Evolutionary conservation across 1,139 yeast species (phyloP).

Genomic region (Taiozyma onychis): DNA sequence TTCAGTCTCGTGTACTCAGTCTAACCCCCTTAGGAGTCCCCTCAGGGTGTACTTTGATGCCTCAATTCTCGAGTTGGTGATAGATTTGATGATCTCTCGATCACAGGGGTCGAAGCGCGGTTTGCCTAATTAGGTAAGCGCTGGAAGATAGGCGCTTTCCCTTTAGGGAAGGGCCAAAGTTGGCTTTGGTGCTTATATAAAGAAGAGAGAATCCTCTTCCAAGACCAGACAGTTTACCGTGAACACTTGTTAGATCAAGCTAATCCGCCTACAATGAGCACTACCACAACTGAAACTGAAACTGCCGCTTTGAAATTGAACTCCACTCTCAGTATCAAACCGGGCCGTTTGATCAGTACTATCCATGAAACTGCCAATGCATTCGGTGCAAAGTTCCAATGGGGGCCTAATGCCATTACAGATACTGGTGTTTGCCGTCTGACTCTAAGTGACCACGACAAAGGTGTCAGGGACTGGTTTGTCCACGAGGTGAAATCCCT

Average conservation of each 20-base stretch:
- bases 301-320: not conserved
- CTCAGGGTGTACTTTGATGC: not conserved
- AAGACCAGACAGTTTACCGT: too few species aligned
- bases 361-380: constrained; percentile 53
- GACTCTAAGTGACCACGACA: constrained; percentile 57
- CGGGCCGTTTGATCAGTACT: constrained; percentile 45
- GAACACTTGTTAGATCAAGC: too few species aligned
- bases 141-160: not conserved
- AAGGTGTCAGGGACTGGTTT: constrained; percentile 66
- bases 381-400: constrained; percentile 57
- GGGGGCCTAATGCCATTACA: constrained; percentile 48
- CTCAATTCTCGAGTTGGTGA: not conserved
- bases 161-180: not conserved
- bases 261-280: not conserved
- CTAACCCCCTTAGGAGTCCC: too few species aligned
- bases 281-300: not conserved
- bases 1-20: too few species aligned
- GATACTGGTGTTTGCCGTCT: constrained; percentile 61
- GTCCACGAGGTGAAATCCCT: constrained; percentile 42
- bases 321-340: constrained; percentile 20
- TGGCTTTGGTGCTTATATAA: not conserved
- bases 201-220: not conserved
- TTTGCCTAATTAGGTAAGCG: not conserved
- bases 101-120: not conserved
- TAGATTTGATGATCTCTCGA: not conserved